Percentiles rank a stretch among this genome's conserved stretches.
These are phyloP conservation scores for Mucor piriformis DNA, from an alignment of 371 early-diverging fungal species.

Conservation along the genomic window DNA sequence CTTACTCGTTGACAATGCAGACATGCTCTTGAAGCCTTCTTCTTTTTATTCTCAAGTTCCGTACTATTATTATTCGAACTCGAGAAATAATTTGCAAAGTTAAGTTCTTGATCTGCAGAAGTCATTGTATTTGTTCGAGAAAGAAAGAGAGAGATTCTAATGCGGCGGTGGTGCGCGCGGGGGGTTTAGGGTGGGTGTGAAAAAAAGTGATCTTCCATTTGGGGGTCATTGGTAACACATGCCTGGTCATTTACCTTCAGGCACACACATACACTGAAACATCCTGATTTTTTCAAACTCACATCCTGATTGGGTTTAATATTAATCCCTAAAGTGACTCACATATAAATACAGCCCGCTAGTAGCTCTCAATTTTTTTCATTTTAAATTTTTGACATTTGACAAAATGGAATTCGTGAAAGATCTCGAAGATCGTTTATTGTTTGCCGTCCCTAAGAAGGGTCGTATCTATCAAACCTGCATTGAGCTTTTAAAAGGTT, in stretches of 20 bases:
- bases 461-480: slow-evolving; percentile 93
- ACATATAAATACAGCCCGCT: background rate
- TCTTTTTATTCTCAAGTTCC: slow-evolving; percentile 17
- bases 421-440: slow-evolving; percentile 75
- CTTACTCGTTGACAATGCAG: slow-evolving; percentile 52
- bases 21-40: slow-evolving; percentile 33
- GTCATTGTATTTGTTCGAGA: slow-evolving; percentile 1
- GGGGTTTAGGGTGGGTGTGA: no score
- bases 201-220: background rate
- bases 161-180: background rate
- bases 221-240: background rate
- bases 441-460: slow-evolving; percentile 97
- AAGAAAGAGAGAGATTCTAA: background rate
- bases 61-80: background rate
- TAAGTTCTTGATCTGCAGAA: slow-evolving; percentile 4
- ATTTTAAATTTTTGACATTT: background rate
- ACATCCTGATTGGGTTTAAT: background rate
- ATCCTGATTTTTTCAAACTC: background rate
- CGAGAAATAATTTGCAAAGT: slow-evolving; percentile 9
- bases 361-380: background rate
- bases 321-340: background rate
- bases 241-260: background rate
- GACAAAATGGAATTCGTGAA: slow-evolving; percentile 14
- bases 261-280: background rate
- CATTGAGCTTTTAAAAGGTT: slow-evolving; percentile 79